Evolutionary conservation across 208 protist genomes (phyloP).

Genomic region (Endotrypanum monterogeii): DNA sequence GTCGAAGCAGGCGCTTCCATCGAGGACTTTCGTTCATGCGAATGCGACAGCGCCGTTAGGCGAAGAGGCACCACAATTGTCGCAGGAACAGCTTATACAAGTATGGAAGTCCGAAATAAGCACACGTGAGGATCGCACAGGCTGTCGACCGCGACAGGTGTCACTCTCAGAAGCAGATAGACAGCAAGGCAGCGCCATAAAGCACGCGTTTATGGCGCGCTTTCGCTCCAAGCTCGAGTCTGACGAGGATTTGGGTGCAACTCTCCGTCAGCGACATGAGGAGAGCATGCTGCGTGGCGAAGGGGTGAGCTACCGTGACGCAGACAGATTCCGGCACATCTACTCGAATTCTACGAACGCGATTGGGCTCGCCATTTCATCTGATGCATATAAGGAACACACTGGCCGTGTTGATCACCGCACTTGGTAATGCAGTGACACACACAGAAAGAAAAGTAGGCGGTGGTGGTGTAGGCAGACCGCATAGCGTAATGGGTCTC

Average conservation of each 20-base stretch:
- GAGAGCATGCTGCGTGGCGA: constrained; percentile 47
- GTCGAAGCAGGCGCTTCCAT: not conserved
- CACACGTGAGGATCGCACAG: constrained; percentile 42
- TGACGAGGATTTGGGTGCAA: constrained; percentile 32
- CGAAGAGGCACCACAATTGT: constrained; percentile 19
- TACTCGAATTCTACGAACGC: constrained; percentile 65
- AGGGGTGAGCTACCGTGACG: constrained; percentile 59
- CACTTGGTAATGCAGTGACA: constrained; percentile 24
- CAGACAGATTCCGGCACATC: constrained; percentile 37
- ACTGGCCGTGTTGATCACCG: constrained; percentile 38
- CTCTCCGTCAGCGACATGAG: constrained; percentile 36
- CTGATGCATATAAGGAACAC: constrained; percentile 75
- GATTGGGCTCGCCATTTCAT: constrained; percentile 73
- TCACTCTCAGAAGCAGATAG: constrained; percentile 52
- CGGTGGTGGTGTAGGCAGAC: not conserved
- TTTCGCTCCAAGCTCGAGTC: constrained; percentile 60
- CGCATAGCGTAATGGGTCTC: not conserved
- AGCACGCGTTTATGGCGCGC: constrained; percentile 46
- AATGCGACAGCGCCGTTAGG: not conserved
- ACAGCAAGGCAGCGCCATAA: constrained; percentile 39
- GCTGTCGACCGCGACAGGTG: constrained; percentile 43
- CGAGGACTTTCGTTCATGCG: not conserved
- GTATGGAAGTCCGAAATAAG: constrained; percentile 53
- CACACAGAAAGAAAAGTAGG: not conserved
- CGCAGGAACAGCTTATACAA: constrained; percentile 32